Base-by-base conservation (phyloP, 108 stramenopile species). In the Nitzschia sp. region DNA sequence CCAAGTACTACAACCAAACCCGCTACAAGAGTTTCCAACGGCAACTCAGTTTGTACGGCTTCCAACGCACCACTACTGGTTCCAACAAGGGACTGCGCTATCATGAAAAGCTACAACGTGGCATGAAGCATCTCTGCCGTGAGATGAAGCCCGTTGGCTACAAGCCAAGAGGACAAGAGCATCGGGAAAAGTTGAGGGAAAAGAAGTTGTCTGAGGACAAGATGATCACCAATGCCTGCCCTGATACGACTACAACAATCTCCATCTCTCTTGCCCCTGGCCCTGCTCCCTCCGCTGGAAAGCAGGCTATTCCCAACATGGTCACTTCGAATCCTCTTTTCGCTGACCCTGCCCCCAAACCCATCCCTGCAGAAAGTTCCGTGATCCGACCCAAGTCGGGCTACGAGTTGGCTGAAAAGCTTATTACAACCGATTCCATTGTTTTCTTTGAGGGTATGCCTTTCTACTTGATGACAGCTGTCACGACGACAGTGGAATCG, bases 1-100 rank as follows among this genome's bases (percentile, higher is more conserved):
- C 73, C 12, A 44, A 41, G 3, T 79, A 79, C 44, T 79, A 67
- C 67, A 65, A 66, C 41, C 68, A 73, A 39, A 74, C 73, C 0
- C 55, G 73, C 20, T 83, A 81, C 76, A 82, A 80, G 67, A 79
- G 78, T 41, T 86, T 86, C 60, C 83, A 82, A 67, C 52, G 86
- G 11, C 83, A 86, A 80, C 73, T 85, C 24, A 83, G 71, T 24
- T 51, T 75, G n/a, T 75, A 75, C 34, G 73, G 73, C 41, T 75
- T 75, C 38, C 57, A 75, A 46, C 58, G 73, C 43, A 41, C 64
- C 14, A 75, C 73, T 40, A 56, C 44, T 17, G 73, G 73, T 24
- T 26, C 56, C 12, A 68, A 67, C 54, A 75, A 75, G 53, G 73
- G 73, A 20, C 50, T 75, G 12, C 66, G 73, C 3, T 63, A 56